Evolutionary conservation across 257 asterid genomes (phyloP).

Genomic region (Penstemon barbatus): DNA sequence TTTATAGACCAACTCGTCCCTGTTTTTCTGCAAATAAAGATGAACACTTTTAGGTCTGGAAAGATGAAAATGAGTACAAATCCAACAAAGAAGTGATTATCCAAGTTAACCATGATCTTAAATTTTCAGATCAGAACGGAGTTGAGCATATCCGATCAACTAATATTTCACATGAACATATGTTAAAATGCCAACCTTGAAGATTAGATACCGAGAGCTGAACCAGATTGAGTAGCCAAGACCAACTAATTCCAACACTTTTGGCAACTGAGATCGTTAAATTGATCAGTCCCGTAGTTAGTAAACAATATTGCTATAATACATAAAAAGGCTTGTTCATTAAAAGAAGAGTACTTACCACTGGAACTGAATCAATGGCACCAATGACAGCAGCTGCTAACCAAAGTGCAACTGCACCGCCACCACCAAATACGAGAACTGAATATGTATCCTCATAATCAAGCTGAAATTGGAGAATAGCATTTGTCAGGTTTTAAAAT

Average conservation of each 20-base stretch:
- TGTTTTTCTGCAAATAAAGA: conserved; percentile 53
- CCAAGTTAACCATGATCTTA: no score
- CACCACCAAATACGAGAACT: conserved; percentile 54
- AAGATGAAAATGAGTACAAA: background rate
- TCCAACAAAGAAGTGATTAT: no score
- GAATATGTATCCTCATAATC: conserved; percentile 55
- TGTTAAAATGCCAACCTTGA: conserved; percentile 52
- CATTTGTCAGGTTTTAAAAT: conserved; percentile 25
- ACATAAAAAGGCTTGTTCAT: background rate
- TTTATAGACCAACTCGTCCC: conserved; percentile 63
- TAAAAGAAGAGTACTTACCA: conserved; percentile 43
- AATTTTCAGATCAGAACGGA: no score
- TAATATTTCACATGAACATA: background rate
- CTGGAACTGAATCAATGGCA: conserved; percentile 77
- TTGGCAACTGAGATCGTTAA: conserved; percentile 53
- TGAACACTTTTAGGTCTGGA: background rate
- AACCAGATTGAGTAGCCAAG: conserved; percentile 83
- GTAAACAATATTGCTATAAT: background rate
- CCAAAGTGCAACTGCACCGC: conserved; percentile 58
- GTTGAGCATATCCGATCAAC: no score
- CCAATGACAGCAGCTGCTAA: conserved; percentile 56
- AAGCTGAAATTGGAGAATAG: conserved; percentile 44
- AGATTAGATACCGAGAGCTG: conserved; percentile 63
- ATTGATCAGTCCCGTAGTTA: conserved; percentile 12
- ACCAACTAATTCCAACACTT: conserved; percentile 71